These are phyloP conservation scores for Trichophyton equinum DNA, from an alignment of 2,329 filamentous ascomycete genomes.

Conservation along the genomic window DNA sequence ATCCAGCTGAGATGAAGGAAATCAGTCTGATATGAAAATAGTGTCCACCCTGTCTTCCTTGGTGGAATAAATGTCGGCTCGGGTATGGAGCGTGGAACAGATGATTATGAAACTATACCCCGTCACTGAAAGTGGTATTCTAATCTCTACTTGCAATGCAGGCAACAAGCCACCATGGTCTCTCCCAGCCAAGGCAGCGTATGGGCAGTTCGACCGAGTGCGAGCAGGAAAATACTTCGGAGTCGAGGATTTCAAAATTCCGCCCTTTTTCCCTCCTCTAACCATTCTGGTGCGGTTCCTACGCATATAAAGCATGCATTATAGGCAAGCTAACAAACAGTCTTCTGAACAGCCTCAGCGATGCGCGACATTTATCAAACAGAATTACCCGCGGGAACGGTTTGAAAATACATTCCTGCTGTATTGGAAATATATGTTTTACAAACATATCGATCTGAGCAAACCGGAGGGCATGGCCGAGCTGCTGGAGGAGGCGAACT, in stretches of 20 bases:
- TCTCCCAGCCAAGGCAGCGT: conserved; percentile 53
- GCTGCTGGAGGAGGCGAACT: conserved; percentile 29
- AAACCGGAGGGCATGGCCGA: conserved; percentile 42
- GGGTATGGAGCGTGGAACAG: conserved; percentile 27
- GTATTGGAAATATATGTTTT: conserved; percentile 52
- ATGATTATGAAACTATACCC: neutral
- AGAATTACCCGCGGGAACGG: conserved; percentile 36
- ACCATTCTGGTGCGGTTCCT: conserved; percentile 39
- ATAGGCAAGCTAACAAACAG: conserved; percentile 3
- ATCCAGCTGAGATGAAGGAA: neutral
- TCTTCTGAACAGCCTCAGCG: conserved; percentile 44
- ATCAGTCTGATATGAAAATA: conserved; percentile 23
- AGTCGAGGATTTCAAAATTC: conserved; percentile 30
- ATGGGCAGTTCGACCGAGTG: conserved; percentile 40
- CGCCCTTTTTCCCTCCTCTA: conserved; percentile 43
- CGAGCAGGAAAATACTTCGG: conserved; percentile 43
- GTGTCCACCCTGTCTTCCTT: conserved; percentile 56
- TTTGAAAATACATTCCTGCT: conserved; percentile 45
- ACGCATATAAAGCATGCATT: conserved; percentile 7
- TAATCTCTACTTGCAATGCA: conserved; percentile 17
- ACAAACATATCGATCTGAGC: conserved; percentile 46
- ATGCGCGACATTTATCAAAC: conserved; percentile 54
- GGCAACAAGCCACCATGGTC: conserved; percentile 67
- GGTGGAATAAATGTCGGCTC: conserved; percentile 51
- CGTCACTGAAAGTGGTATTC: neutral